Evolutionary conservation across 441 rosid genomes (phyloP).

Genomic region (Eruca vesicaria): DNA sequence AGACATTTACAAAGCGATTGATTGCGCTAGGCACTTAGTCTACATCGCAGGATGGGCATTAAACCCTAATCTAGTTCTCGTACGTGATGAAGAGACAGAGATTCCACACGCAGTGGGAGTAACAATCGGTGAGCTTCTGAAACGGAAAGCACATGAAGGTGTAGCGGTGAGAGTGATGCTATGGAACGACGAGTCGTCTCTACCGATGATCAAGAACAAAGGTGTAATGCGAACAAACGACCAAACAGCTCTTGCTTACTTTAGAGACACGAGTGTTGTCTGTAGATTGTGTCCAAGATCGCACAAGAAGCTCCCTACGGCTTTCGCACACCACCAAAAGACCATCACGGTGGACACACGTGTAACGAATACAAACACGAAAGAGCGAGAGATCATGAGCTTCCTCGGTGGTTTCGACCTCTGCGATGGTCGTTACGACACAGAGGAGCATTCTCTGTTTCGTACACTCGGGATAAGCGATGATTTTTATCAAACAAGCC

Average conservation of each 20-base stretch:
- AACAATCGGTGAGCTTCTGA: not conserved
- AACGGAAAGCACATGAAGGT: not conserved
- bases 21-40: slow-evolving; percentile 69
- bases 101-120: slow-evolving; percentile 49
- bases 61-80: slow-evolving; percentile 74
- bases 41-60: slow-evolving; percentile 91
- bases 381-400: slow-evolving; percentile 68
- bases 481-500: slow-evolving; percentile 75
- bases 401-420: slow-evolving; percentile 79
- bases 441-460: slow-evolving; percentile 57
- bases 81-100: slow-evolving; percentile 66
- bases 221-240: slow-evolving; percentile 48
- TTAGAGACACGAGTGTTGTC: slow-evolving; percentile 62
- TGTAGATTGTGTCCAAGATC: slow-evolving; percentile 74
- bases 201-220: not conserved
- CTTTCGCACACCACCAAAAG: slow-evolving; percentile 89
- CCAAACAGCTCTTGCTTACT: slow-evolving; percentile 65
- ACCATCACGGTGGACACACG: slow-evolving; percentile 65
- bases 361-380: slow-evolving; percentile 20
- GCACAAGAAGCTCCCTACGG: slow-evolving; percentile 72
- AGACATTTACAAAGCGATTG: slow-evolving; percentile 74
- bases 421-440: slow-evolving; percentile 82
- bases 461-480: slow-evolving; percentile 43
- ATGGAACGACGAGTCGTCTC: not conserved
- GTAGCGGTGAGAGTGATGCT: not conserved